Evolutionary conservation across 768 basidiomycete genomes (phyloP).

Genomic region (Chiua virens): DNA sequence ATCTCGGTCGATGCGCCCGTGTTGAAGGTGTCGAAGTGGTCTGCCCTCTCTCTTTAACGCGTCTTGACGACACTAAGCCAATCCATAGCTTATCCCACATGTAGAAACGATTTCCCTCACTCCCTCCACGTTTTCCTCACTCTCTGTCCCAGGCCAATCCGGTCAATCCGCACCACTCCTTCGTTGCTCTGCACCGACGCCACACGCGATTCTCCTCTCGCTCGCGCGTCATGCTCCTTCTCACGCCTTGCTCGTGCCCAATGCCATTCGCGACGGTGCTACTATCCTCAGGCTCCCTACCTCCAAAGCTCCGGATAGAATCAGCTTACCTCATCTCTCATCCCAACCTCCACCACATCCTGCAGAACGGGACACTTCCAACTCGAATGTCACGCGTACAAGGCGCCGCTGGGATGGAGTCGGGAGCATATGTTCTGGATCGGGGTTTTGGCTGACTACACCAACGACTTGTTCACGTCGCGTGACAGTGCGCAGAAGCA

Average conservation of each 20-base stretch:
- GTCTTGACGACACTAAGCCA: neutral
- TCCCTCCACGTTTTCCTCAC: conserved; percentile 26
- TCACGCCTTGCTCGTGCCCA: conserved; percentile 75
- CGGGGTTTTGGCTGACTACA: conserved; percentile 65
- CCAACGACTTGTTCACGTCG: conserved; percentile 19
- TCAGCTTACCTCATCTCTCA: conserved; percentile 13
- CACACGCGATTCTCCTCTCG: conserved; percentile 76
- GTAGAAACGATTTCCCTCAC: conserved; percentile 77
- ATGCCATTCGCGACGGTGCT: conserved; percentile 79
- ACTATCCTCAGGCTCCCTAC: conserved; percentile 78
- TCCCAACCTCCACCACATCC: neutral
- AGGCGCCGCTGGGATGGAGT: conserved; percentile 27
- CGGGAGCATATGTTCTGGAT: conserved; percentile 62
- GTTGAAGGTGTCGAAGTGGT: conserved; percentile 82
- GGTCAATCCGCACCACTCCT: conserved; percentile 18
- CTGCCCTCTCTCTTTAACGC: conserved; percentile 27
- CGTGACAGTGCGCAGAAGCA: conserved; percentile 18
- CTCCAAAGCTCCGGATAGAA: conserved; percentile 84
- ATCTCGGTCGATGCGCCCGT: conserved; percentile 76
- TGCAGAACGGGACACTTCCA: too few species aligned
- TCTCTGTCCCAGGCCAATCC: neutral
- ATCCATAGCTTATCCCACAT: conserved; percentile 69
- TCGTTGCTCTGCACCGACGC: conserved; percentile 53
- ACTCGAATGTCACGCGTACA: conserved; percentile 13
- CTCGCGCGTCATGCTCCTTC: conserved; percentile 64